Base-by-base conservation (phyloP, 306 rosid genomes). In the Nissolia schottii region DNA sequence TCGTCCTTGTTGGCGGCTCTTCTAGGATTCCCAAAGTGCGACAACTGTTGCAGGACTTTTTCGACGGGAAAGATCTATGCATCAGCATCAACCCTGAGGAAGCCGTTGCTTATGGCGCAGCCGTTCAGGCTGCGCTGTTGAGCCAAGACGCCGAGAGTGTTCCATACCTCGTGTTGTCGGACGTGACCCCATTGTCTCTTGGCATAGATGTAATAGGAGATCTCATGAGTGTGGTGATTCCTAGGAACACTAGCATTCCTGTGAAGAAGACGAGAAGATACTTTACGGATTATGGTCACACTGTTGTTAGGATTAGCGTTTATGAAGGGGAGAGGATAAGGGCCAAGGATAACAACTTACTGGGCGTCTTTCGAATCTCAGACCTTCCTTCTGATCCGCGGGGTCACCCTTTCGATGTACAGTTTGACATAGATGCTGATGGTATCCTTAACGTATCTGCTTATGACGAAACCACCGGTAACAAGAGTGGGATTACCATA, bases 41-140 rank as follows among this genome's bases (percentile, higher is more conserved):
- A 62, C 83, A 73, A 1, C 32, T 85, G 0, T 61, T 85, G 77
- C 78, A 80, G 23, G 82, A 85, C 22, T 80, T 82, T 59, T 82
- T 82, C 37, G 53, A 74, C 0, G 87, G 87, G 9, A 83, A 80
- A 63, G 78, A 77, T 51, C 77, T 85, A 1, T 85, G 82, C 78
- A 83, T 62, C 70, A 85, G 80, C 20, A 80, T 82, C 28, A 86
- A 82, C 45, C 87, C 87, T 4, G 87, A 86, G 56, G 87, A 86
- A 78, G 90, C 90, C 8, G 83, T 86, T 16, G 90, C 90, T 5
- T 82, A 77, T 28, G 90, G 90, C 24, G 87, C 90, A 5, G 83
- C 90, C 0, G 85, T 83, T 1, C 90, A 86, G 35, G 87, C 83
- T 29, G 85, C 90, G 13, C 66, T 82, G 35, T 64, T 86, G 37